These are phyloP conservation scores for Achaetomium macrosporum DNA, from an alignment of 2,329 filamentous ascomycete genomes.

Conservation along the genomic window DNA sequence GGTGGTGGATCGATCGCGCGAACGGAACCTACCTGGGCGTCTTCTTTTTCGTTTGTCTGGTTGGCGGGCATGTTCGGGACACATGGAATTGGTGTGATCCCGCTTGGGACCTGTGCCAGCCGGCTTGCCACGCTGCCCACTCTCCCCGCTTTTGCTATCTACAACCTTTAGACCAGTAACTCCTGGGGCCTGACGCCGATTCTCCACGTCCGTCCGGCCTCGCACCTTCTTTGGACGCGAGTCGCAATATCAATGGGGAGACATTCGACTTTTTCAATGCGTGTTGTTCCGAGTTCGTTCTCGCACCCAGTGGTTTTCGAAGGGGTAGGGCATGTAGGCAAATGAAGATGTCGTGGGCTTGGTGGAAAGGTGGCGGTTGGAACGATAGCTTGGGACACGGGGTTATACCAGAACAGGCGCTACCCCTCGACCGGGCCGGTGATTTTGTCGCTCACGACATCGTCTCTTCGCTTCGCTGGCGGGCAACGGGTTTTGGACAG, in stretches of 20 bases:
- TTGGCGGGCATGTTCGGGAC: not conserved
- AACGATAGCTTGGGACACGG: not conserved
- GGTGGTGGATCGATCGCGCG: slow-evolving; percentile 12
- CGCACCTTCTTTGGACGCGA: slow-evolving; percentile 5
- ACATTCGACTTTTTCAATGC: not conserved
- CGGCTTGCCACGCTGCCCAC: slow-evolving; percentile 1
- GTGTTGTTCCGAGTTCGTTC: not conserved
- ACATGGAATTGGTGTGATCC: not conserved
- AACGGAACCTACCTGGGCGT: slow-evolving; percentile 6
- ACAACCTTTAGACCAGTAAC: slow-evolving; percentile 12
- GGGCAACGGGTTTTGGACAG: not conserved
- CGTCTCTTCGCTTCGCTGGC: not conserved
- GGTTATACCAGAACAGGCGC: too few relatives aligned
- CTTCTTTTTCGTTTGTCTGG: slow-evolving; percentile 6
- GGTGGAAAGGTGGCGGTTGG: not conserved
- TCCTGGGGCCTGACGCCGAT: not conserved
- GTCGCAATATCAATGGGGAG: slow-evolving; percentile 3
- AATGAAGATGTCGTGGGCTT: too few relatives aligned
- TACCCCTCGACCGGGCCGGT: too few relatives aligned
- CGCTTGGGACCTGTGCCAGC: not conserved
- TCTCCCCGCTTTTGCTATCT: slow-evolving; percentile 6
- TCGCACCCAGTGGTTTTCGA: not conserved
- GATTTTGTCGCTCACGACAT: too few relatives aligned
- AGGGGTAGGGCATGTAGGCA: not conserved
- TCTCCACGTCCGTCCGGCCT: slow-evolving; percentile 1